phyloP scores from a whole-genome alignment of 2,329 filamentous ascomycete genomes.

The Mycocentrospora acerina region DNA sequence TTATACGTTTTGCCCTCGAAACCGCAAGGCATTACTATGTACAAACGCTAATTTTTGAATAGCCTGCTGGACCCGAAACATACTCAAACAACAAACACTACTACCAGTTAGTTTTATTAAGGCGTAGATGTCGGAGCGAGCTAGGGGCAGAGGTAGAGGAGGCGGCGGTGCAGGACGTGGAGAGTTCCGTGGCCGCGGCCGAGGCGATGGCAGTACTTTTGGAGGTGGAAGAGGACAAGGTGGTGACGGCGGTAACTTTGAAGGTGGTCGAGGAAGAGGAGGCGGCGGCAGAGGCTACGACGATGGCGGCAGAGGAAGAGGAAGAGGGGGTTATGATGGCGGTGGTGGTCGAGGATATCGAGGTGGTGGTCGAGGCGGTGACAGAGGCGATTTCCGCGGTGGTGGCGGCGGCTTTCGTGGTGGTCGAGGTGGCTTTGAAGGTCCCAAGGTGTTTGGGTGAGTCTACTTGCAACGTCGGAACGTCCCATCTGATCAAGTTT shows the following conservation, averaged over 20 bases:
- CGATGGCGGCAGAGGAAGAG: conserved; percentile 14
- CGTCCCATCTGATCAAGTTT: conserved; percentile 1
- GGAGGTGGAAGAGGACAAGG: conserved; percentile 14
- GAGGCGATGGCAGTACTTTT: conserved; percentile 24
- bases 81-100: too few species aligned
- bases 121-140: conserved; percentile 10
- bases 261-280: conserved; percentile 24
- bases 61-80: too few species aligned
- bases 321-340: conserved; percentile 9
- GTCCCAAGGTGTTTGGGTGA: conserved; percentile 25
- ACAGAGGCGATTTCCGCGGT: conserved; percentile 11
- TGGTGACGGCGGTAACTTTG: conserved; percentile 11
- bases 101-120: too few species aligned
- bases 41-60: too few species aligned
- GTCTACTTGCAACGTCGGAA: conserved; percentile 1
- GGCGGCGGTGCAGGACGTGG: conserved; percentile 23
- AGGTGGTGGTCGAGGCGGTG: conserved; percentile 13
- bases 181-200: conserved; percentile 21
- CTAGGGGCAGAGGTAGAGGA: conserved; percentile 14
- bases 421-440: conserved; percentile 14
- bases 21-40: too few species aligned
- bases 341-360: conserved; percentile 12
- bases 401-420: conserved; percentile 9
- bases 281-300: conserved; percentile 10
- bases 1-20: too few species aligned